These are phyloP conservation scores for Aegilops tauschii DNA, from an alignment of 176 grass and related monocot genomes.

Conservation along the genomic window DNA sequence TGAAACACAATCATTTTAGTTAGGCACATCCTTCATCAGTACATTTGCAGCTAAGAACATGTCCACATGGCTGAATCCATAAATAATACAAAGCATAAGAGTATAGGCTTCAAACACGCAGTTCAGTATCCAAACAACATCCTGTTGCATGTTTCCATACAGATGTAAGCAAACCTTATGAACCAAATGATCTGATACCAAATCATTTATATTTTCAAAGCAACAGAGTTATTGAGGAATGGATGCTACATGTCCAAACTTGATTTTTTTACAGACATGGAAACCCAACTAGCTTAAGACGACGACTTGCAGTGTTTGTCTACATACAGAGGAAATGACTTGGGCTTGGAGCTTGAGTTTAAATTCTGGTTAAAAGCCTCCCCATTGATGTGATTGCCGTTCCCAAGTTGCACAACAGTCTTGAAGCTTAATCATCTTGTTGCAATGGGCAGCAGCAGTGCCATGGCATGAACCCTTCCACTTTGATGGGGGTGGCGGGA, in stretches of 20 bases:
- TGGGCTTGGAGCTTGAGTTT: too few species aligned
- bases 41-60: neutral
- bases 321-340: too few species aligned
- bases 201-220: neutral
- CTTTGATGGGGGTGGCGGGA: constrained; percentile 47
- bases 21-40: neutral
- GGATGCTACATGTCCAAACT: too few species aligned
- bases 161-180: neutral
- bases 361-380: neutral
- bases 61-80: neutral
- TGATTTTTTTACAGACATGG: too few species aligned
- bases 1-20: neutral
- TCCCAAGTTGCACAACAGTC: neutral
- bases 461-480: constrained; percentile 40
- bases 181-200: neutral
- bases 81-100: neutral
- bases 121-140: neutral
- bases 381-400: neutral
- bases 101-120: neutral
- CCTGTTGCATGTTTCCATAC: neutral
- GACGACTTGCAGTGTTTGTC: too few species aligned
- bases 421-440: constrained; percentile 10
- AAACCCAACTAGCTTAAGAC: neutral
- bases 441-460: constrained; percentile 21
- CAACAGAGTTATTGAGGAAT: neutral